Evolutionary conservation across 208 protist species (phyloP), one percentile per base, ranked within the genome.

Genomic region (Vickermania ingenoplastis): DNA sequence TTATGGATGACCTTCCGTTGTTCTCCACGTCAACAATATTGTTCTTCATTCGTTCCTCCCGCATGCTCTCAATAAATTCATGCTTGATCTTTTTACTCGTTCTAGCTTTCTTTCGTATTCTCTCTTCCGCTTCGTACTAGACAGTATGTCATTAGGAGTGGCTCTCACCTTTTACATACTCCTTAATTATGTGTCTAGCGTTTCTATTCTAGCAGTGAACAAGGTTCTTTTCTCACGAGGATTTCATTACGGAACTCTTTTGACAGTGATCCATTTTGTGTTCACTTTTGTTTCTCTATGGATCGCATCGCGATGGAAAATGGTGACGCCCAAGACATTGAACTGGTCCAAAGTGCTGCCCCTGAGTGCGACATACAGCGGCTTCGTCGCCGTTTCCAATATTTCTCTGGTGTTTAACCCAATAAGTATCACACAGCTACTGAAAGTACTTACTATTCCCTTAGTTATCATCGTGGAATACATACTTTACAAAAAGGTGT

Each of bases 321-420:
- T 45, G 7, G 17, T 45, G 7, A n/a, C 36, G 36, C 17, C 17
- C 17, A 45, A 45, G 17, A 45, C 7, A 45, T 17, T 45, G 36
- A n/a, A 7, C 36, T n/a, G 7, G 7, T 17, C 7, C 17, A 65
- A 51, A 26, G 71, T 45, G 17, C 11, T 17, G 36, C 36, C 36
- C 11, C 17, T 45, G 36, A n/a, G 36, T 45, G 11, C 17, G 11
- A 45, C 36, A 45, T 45, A 45, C 17, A 45, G 63, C 27, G 67
- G 67, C 14, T 73, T 65, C 48, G 67, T 73, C n/a, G 61, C 58
- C 14, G 55, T 73, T 14, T 71, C 59, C 52, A 73, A 73, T 36
- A 30, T 73, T 3, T 72, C 64, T 26, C 51, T 73, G 14, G 2
- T 72, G n/a, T 71, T 31, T 22, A 73, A 73, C 48, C 41, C 53